Percentiles rank a stretch among this genome's conserved stretches.
These are phyloP conservation scores for Groenewaldozyma tartarivorans DNA, from an alignment of 805 yeast species.

Conservation along the genomic window DNA sequence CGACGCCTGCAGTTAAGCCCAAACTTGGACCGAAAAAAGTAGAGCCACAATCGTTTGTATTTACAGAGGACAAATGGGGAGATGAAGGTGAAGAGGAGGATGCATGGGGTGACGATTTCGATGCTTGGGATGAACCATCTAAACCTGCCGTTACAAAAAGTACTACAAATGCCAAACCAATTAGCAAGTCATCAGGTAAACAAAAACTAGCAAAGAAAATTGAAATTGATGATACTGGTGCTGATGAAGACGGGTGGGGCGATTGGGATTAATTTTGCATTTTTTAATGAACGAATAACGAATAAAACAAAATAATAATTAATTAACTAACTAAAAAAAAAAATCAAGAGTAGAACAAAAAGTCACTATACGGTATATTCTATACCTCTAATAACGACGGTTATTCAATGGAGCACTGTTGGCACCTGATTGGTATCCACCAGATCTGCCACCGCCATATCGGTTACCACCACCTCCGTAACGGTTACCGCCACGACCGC, in stretches of 20 bases:
- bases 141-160: conserved; percentile 1
- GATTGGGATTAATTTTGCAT: conserved; percentile 5
- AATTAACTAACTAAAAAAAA: conserved; percentile 1
- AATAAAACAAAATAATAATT: conserved; percentile 1
- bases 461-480: conserved; percentile 28
- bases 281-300: not conserved
- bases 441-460: conserved; percentile 9
- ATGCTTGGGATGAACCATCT: conserved; percentile 3
- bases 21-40: conserved; percentile 7
- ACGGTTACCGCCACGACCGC: conserved; percentile 24
- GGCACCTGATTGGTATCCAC: conserved; percentile 23
- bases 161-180: not conserved
- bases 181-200: too few species aligned
- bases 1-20: conserved; percentile 1
- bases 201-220: too few species aligned
- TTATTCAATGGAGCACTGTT: conserved; percentile 34
- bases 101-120: conserved; percentile 23
- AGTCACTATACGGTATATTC: not conserved
- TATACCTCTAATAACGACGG: conserved; percentile 24
- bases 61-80: conserved; percentile 1
- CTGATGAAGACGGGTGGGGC: conserved; percentile 4
- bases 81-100: conserved; percentile 24
- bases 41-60: not conserved
- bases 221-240: not conserved
- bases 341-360: not conserved